phyloP scores from a whole-genome alignment of 192 early-diverging fungal species.

The Linnemannia elongata region DNA sequence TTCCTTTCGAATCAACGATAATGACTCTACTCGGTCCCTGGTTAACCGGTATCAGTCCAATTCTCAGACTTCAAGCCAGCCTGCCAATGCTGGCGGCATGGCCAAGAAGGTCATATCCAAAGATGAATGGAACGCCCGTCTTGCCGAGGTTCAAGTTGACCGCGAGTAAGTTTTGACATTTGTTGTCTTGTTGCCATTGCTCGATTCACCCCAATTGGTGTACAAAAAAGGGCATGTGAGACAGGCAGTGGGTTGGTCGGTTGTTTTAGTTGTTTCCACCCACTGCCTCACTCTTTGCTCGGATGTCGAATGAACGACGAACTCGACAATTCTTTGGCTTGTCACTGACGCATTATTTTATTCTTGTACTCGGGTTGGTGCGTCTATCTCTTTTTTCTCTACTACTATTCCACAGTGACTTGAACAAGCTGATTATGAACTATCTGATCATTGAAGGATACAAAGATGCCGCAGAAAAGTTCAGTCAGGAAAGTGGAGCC shows the following conservation, averaged over 20 bases:
- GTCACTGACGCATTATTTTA: neutral
- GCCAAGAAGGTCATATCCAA: slow-evolving; percentile 72
- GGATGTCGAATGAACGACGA: neutral
- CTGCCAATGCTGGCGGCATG: slow-evolving; percentile 23
- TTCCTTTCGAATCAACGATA: slow-evolving; percentile 1
- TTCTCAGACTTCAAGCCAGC: slow-evolving; percentile 38
- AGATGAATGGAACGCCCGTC: slow-evolving; percentile 89
- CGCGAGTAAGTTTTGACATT: slow-evolving; percentile 72
- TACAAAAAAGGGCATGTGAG: neutral
- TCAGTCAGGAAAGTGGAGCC: slow-evolving; percentile 89
- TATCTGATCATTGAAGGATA: slow-evolving; percentile 99
- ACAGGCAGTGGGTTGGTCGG: neutral
- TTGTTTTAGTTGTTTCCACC: neutral
- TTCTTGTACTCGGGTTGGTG: slow-evolving; percentile 1
- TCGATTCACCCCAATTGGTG: slow-evolving; percentile 21
- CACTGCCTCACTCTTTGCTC: neutral
- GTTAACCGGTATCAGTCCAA: slow-evolving; percentile 34
- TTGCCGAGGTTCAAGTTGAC: slow-evolving; percentile 86
- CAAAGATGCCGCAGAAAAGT: slow-evolving; percentile 98
- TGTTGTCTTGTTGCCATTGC: slow-evolving; percentile 24
- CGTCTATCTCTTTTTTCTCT: neutral
- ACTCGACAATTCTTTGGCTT: neutral
- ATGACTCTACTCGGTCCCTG: slow-evolving; percentile 21
- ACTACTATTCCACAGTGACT: slow-evolving; percentile 69
- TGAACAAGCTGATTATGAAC: slow-evolving; percentile 99